phyloP scores from a whole-genome alignment of 768 basidiomycete species.

The Amylocystis lapponica region DNA sequence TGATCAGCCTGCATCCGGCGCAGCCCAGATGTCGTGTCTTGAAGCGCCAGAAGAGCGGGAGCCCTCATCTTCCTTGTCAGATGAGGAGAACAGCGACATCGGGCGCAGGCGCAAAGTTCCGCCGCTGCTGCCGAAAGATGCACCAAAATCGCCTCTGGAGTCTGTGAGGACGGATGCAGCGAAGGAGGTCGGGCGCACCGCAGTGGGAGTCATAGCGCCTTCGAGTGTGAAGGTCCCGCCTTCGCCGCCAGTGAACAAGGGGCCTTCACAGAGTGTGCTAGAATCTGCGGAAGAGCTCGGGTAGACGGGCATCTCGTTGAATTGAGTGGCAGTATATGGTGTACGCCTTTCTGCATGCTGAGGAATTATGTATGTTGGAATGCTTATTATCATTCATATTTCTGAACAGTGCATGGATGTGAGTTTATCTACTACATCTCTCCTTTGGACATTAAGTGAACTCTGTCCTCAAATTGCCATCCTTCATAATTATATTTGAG shows the following conservation, averaged over 20 bases:
- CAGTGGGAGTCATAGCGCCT: slow-evolving; percentile 42
- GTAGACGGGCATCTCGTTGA: slow-evolving; percentile 61
- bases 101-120: slow-evolving; percentile 47
- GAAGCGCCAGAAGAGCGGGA: slow-evolving; percentile 46
- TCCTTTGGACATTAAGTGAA: no score
- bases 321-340: no score
- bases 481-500: no score
- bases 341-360: no score
- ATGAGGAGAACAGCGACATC: slow-evolving; percentile 12
- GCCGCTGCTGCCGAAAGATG: slow-evolving; percentile 1
- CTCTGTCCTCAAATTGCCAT: no score
- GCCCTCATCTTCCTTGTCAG: slow-evolving; percentile 28
- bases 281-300: slow-evolving; percentile 68
- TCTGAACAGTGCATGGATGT: no score
- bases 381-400: no score
- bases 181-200: slow-evolving; percentile 14
- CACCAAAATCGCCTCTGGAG: background rate
- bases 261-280: slow-evolving; percentile 31
- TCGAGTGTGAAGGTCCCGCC: slow-evolving; percentile 71
- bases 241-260: slow-evolving; percentile 74
- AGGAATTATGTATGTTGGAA: no score
- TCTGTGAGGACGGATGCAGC: slow-evolving; percentile 1
- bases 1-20: slow-evolving; percentile 27
- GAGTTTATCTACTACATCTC: no score
- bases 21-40: slow-evolving; percentile 19